Evolutionary conservation across 306 rosid species (phyloP).

Genomic region (Corylus avellana): DNA sequence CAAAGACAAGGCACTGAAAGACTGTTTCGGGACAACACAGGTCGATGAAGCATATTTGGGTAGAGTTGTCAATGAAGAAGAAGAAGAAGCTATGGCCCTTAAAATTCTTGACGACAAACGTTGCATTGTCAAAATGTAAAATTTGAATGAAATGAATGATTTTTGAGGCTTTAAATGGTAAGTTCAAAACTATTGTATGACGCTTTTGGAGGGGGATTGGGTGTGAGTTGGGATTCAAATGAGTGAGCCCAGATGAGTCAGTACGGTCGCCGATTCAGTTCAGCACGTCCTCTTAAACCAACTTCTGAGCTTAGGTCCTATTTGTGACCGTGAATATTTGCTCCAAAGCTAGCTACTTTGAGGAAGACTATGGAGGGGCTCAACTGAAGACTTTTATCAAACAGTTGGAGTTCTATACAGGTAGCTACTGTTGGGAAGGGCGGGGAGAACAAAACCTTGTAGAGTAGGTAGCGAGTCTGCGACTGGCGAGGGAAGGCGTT

Average conservation of each 20-base stretch:
- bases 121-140: slow-evolving; percentile 41
- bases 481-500: neutral
- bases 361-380: neutral
- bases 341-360: neutral
- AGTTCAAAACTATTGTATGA: neutral
- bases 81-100: slow-evolving; percentile 32
- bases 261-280: neutral
- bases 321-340: neutral
- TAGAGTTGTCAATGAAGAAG: slow-evolving; percentile 12
- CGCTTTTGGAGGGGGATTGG: neutral
- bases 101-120: slow-evolving; percentile 36
- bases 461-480: neutral
- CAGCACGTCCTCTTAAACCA: too few relatives aligned
- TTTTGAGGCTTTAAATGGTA: neutral
- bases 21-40: slow-evolving; percentile 11
- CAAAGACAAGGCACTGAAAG: slow-evolving; percentile 33
- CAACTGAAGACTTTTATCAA: slow-evolving; percentile 14
- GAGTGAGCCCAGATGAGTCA: neutral
- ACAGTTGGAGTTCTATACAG: neutral
- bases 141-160: neutral
- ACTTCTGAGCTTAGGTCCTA: neutral
- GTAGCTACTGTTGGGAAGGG: neutral
- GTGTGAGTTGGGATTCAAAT: neutral
- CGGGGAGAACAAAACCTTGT: neutral
- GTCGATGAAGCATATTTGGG: slow-evolving; percentile 18